Conservation (phyloP, 2,329 filamentous ascomycete species). For the Macrophomina pseudophaseolina region DNA sequence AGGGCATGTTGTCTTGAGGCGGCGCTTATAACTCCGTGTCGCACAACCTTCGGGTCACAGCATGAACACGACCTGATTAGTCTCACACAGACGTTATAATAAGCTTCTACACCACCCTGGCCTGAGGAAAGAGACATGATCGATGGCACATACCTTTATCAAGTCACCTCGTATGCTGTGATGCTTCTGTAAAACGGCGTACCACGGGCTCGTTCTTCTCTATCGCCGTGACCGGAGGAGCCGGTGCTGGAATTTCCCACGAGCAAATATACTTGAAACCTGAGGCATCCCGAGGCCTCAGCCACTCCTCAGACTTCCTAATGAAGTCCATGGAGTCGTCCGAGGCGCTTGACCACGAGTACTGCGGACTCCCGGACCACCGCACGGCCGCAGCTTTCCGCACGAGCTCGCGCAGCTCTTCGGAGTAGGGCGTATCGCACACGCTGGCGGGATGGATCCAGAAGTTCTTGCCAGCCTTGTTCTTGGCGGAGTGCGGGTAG, state of each 20-base stretch:
- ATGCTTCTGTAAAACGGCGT: background rate
- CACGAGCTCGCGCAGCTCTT: conserved; percentile 1
- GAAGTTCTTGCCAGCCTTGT: conserved; percentile 17
- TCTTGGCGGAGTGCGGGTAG: background rate
- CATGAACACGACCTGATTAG: background rate
- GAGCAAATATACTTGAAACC: conserved; percentile 14
- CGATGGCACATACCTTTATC: background rate
- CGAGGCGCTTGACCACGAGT: conserved; percentile 12
- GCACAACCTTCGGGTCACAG: background rate
- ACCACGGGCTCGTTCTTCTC: conserved; percentile 1
- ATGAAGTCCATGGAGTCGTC: conserved; percentile 14
- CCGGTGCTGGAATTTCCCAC: background rate
- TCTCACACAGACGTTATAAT: background rate
- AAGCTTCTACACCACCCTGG: background rate
- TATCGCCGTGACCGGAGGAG: background rate
- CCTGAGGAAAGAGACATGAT: background rate
- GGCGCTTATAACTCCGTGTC: background rate
- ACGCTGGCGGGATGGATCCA: conserved; percentile 22
- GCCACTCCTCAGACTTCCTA: conserved; percentile 4
- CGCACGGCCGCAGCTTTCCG: background rate
- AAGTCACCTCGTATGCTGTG: background rate
- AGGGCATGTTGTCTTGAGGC: background rate
- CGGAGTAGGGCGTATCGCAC: conserved; percentile 8
- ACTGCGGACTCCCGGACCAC: conserved; percentile 15
- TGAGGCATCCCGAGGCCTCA: background rate